A percentile compares a stretch with the other conserved stretches of the same genome.
Evolutionary conservation across 2,329 filamentous ascomycete species (phyloP).

Genomic region (Monosporascus sp.): DNA sequence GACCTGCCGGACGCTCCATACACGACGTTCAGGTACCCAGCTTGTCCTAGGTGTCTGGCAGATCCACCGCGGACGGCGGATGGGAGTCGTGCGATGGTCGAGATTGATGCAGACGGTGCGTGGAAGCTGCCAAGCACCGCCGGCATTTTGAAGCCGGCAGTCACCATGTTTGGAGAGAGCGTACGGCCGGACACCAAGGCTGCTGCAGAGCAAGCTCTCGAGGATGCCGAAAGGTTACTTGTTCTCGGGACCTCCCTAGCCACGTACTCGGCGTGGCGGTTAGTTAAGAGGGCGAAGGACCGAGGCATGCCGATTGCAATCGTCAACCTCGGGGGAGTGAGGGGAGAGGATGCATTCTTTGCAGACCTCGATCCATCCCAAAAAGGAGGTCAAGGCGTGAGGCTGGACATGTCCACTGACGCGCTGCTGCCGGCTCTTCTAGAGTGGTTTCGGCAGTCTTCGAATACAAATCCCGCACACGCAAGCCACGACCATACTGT

Average conservation of each 20-base stretch:
- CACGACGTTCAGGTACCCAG: slow-evolving; percentile 82
- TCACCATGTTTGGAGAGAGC: slow-evolving; percentile 95
- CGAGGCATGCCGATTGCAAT: slow-evolving; percentile 81
- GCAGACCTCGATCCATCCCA: slow-evolving; percentile 47
- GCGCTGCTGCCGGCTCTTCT: slow-evolving; percentile 53
- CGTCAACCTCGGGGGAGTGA: slow-evolving; percentile 79
- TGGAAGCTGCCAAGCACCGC: slow-evolving; percentile 62
- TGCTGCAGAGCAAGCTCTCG: slow-evolving; percentile 74
- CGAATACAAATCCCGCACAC: slow-evolving; percentile 7
- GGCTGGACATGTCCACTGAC: slow-evolving; percentile 55
- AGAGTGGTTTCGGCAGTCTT: slow-evolving; percentile 38
- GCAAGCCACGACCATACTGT: slow-evolving; percentile 14
- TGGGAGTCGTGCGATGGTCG: slow-evolving; percentile 52
- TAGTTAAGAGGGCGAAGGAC: slow-evolving; percentile 79
- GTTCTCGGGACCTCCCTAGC: slow-evolving; percentile 86
- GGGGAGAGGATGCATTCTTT: slow-evolving; percentile 73
- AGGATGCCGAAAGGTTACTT: slow-evolving; percentile 68
- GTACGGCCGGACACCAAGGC: slow-evolving; percentile 65
- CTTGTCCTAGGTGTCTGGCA: slow-evolving; percentile 74
- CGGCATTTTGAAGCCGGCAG: slow-evolving; percentile 85
- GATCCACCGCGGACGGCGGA: slow-evolving; percentile 53
- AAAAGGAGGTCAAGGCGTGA: slow-evolving; percentile 45
- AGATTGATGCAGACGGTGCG: slow-evolving; percentile 75
- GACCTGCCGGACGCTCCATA: slow-evolving; percentile 85
- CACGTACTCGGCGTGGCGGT: slow-evolving; percentile 89